Evolutionary conservation across 2,329 filamentous ascomycete genomes (phyloP), one percentile per base, ranked within the genome.

Genomic region (Clonostachys solani): DNA sequence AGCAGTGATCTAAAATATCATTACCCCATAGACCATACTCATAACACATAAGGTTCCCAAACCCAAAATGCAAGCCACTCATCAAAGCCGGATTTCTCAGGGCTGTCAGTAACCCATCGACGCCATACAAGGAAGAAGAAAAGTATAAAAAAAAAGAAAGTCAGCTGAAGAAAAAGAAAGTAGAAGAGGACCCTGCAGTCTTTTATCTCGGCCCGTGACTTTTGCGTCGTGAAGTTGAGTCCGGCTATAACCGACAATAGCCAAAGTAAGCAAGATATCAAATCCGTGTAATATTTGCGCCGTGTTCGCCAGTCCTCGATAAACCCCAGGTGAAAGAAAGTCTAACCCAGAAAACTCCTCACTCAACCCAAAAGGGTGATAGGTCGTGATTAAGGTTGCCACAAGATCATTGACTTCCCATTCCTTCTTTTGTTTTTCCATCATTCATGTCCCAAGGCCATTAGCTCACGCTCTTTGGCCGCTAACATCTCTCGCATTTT

Each of bases 381-480:
- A 36, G 13, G 6, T 45, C 43, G 8, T 35, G 16, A 16, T 18
- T 36, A 12, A 18, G 6, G 15, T 41, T 4, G n/a, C 17, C 16
- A 29, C 10, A 29, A 29, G 23, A 29, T 29, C 23, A 29, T 29
- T 29, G 23, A 29, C 23, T 29, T 29, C 23, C 23, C 23, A 9
- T 9, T 42, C 7, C 13, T 18, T 42, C 7, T 17, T 18, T 9
- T 13, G 33, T 29, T 35, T 19, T 12, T 45, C n/a, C 47, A 45
- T 47, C 43, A 42, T 15, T 58, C 53, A 19, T 52, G 56, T 44
- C 60, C 61, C 43, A 68, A 53, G 43, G 66, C 65, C 55, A 64
- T 62, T 16, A 92, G 68, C 58, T 92, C 87, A 42, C 82, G 75
- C 65, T 92, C 87, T 59, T 91, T 92, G 12, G 81, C 84, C 10